A percentile compares a stretch with the other conserved stretches of the same genome.
These are phyloP conservation scores for Apiospora pterosperma DNA, from an alignment of 2,329 filamentous ascomycete genomes.

Conservation along the genomic window DNA sequence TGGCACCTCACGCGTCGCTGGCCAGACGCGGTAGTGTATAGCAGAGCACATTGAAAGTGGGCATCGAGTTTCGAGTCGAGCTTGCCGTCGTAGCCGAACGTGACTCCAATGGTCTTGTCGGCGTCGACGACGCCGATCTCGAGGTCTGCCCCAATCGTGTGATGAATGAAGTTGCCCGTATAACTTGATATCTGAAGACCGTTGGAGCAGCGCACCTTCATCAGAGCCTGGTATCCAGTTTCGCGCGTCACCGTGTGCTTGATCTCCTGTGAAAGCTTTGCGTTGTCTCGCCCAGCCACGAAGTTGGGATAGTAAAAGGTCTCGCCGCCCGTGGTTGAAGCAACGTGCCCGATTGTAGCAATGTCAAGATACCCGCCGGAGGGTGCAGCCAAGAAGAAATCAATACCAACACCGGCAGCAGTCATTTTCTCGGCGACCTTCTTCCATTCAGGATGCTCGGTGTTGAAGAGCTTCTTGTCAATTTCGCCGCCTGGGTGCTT, in stretches of 20 bases:
- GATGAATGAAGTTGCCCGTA: constrained; percentile 93
- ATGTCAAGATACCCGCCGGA: constrained; percentile 90
- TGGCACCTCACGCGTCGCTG: constrained; percentile 88
- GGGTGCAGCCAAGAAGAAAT: constrained; percentile 92
- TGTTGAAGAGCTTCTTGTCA: constrained; percentile 87
- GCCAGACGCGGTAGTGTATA: constrained; percentile 89
- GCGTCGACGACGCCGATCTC: constrained; percentile 91
- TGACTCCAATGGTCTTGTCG: constrained; percentile 88
- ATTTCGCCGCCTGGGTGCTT: constrained; percentile 83
- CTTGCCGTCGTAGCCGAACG: constrained; percentile 95
- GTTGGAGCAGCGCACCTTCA: constrained; percentile 98
- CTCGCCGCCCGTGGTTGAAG: constrained; percentile 88
- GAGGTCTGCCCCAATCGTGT: constrained; percentile 90
- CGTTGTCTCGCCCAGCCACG: constrained; percentile 77
- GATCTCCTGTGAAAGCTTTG: constrained; percentile 82
- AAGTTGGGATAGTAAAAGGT: constrained; percentile 98
- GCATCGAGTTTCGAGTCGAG: constrained; percentile 95
- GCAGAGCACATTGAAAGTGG: constrained; percentile 91
- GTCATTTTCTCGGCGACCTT: constrained; percentile 87
- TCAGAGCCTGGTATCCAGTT: constrained; percentile 90
- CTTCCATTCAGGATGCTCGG: constrained; percentile 84
- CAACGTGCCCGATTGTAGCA: constrained; percentile 86
- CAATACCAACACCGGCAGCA: constrained; percentile 78
- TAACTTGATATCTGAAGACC: constrained; percentile 92
- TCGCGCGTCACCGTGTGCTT: constrained; percentile 82